Base-by-base conservation (phyloP, 2,329 filamentous ascomycete genomes). In the Aspergillus carbonarius region DNA sequence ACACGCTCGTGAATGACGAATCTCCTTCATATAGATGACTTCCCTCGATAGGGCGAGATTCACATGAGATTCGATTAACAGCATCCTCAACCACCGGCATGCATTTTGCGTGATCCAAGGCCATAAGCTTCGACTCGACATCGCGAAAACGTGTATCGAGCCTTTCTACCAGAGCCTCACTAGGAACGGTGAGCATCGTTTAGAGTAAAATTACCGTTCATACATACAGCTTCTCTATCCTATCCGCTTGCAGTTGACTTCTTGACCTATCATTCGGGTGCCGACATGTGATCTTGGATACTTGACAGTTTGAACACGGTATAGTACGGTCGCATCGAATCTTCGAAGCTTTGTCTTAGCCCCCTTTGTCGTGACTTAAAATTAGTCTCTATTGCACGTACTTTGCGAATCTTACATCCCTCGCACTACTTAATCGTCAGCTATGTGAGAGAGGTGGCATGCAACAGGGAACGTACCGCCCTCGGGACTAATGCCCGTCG, bases 371-470 rank as follows among this genome's bases (percentile, higher is more conserved):
- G 23, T 5, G 6, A 4, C 15, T 18, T 15, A 5, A 13, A n/a
- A n/a, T n/a, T n/a, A n/a, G n/a, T n/a, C 4, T 17, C 18, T 30
- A 37, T 10, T 12, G 15, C 39, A 35, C 44, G 5, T 55, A 55
- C 54, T 27, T 55, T 55, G 54, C 54, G 54, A 18, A 49, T 40
- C 20, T 55, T 55, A 40, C 54, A 55, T 27, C 44, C 54, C 8
- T 55, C 54, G 44, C 54, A 55, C 54, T 55, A 32, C 13, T 2
- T 15, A 5, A 12, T 25, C 9, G 17, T 37, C 20, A 34, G 18
- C 6, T 8, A 25, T 39, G 30, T 15, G n/a, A 50, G 32, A 13
- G 30, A 39, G n/a, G n/a, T 37, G 15, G 30, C 3, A 7, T 17
- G 30, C 8, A 35, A 5, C 13, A n/a, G 27, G 18, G 32, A 17